These are phyloP conservation scores for Anethum foeniculum DNA, from an alignment of 140 eudicot genomes.

Conservation along the genomic window DNA sequence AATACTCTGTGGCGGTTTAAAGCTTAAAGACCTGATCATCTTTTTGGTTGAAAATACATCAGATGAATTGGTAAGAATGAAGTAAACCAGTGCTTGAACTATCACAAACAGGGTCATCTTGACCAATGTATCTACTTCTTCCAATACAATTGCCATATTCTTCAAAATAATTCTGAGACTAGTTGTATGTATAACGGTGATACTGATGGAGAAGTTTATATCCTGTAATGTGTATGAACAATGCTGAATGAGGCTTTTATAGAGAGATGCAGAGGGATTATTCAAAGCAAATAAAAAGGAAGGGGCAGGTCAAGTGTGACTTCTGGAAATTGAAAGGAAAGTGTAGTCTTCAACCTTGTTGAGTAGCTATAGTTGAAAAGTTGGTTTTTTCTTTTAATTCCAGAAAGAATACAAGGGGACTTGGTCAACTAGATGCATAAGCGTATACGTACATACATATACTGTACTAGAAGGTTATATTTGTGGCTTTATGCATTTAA, in stretches of 20 bases:
- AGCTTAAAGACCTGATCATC: constrained; percentile 13
- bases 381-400: not conserved
- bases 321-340: not conserved
- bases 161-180: not conserved
- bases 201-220: not conserved
- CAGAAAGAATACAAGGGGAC: not conserved
- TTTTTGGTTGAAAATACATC: constrained; percentile 3
- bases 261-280: not conserved
- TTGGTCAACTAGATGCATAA: not conserved
- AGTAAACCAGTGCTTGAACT: constrained; percentile 8
- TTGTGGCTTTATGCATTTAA: not conserved
- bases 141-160: constrained; percentile 32
- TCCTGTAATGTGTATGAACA: not conserved
- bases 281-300: not conserved
- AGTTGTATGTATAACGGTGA: not conserved
- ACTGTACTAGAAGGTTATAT: not conserved
- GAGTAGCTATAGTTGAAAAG: not conserved
- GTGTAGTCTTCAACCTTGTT: not conserved
- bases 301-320: not conserved
- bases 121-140: constrained; percentile 23
- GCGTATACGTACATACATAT: not conserved
- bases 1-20: constrained; percentile 29
- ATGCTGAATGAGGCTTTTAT: constrained; percentile 3
- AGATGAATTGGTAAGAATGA: not conserved
- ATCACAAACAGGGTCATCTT: constrained; percentile 6